Percentiles rank a stretch among this genome's conserved stretches.
Conservation (phyloP, 2,329 filamentous ascomycete genomes). For the Stagonosporopsis tanaceti region DNA sequence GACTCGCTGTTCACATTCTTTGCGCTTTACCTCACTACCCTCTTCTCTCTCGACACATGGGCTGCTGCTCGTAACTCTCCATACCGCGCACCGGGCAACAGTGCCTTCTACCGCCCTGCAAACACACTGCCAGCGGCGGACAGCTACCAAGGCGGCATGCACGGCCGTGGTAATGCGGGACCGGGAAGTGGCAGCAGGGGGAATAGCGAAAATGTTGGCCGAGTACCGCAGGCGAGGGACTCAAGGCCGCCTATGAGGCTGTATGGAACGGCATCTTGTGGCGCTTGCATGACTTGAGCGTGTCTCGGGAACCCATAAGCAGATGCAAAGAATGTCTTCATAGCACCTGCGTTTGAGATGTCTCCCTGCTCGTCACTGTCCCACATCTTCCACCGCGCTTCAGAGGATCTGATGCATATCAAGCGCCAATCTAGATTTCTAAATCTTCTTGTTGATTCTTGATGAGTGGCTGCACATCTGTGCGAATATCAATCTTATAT, state of each 20-base stretch:
- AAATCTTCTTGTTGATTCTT: no score
- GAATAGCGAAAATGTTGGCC: conserved; percentile 27
- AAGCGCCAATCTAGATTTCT: no score
- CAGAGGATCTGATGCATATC: no score
- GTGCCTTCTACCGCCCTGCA: conserved; percentile 36
- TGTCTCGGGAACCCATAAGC: neutral
- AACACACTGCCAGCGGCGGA: conserved; percentile 25
- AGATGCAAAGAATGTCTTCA: neutral
- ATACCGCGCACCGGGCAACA: conserved; percentile 35
- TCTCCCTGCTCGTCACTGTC: no score
- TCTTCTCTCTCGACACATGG: conserved; percentile 50
- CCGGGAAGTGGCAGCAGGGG: conserved; percentile 21
- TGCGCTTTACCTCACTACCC: conserved; percentile 51
- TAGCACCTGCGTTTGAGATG: neutral
- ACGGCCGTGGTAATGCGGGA: conserved; percentile 36
- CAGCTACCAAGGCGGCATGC: conserved; percentile 45
- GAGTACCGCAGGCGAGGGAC: conserved; percentile 34
- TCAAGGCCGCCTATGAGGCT: conserved; percentile 39
- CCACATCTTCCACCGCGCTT: neutral
- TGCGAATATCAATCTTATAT: no score
- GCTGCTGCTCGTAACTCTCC: conserved; percentile 45
- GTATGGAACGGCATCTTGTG: conserved; percentile 36
- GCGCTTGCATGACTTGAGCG: conserved; percentile 37
- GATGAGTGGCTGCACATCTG: no score
- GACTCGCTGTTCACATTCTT: conserved; percentile 44